Evolutionary conservation across 257 asterid genomes (phyloP), one percentile per base, ranked within the genome.

Genomic region (Nicotiana tomentosiformis): DNA sequence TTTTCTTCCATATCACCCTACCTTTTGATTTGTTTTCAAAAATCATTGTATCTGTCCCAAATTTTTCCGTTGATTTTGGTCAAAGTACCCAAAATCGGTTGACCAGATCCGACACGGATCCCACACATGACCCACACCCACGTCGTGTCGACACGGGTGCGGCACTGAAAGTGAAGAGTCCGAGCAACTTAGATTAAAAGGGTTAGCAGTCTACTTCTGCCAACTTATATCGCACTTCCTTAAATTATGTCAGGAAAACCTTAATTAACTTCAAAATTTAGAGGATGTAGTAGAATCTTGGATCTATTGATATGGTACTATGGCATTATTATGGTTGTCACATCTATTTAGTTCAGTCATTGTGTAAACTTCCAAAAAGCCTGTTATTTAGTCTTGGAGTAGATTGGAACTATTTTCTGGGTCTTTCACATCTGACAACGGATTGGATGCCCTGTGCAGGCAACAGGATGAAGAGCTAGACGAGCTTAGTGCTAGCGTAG

Each of bases 401-500:
- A 32, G 15, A 78, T 66, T 82, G 62, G 43, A 72, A 32, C 26
- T 81, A 81, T 85, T 33, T 65, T 39, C 69, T 26, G 20, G 77
- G 16, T 76, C 67, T 58, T 30, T 23, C 46, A 39, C 51, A 83
- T 35, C 76, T 29, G 64, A 57, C 46, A 32, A 69, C 77, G 82
- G 67, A 80, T 68, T 30, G 49, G 80, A 29, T 84, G 30, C 78
- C 64, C 78, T 65, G 17, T 84, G 77, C 90, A 93, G 97, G 91
- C 94, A 90, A 69, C 97, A 91, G 80, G 94, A 93, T 82, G 96
- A 93, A 77, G 97, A 93, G 86, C 89, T 93, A 58, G 97, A 93
- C 82, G 98, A 92, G 88, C 93, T 96, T 82, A 94, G 98, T 87
- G 95, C 91, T 68, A 94, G 97, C 69, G 97, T 94, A 56, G 93